Base-by-base conservation (phyloP, 495 filamentous ascomycete species). In the Ramalina intermedia region DNA sequence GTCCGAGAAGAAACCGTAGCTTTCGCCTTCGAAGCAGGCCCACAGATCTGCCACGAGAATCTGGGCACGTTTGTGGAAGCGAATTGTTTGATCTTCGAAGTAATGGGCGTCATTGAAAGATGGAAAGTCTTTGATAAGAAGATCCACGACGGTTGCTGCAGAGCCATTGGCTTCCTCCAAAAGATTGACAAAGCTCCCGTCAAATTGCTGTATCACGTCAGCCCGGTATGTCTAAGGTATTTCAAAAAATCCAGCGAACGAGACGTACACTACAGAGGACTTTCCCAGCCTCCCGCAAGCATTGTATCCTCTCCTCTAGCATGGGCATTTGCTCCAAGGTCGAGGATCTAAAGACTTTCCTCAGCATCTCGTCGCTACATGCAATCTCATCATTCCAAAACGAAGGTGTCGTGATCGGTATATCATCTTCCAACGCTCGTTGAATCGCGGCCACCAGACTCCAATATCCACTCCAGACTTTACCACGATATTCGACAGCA, bases 1-100 rank as follows among this genome's bases (percentile, higher is more conserved):
- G 57, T 99, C 93, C 24, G 80, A 58, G 58, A 99, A 99, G n/a
- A 72, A 65, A 13, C 91, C 91, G 53, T 80, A 88, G 20, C 73
- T 66, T 52, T 82, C 70, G 29, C 85, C 87, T 42, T 91, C 76
- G 58, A 96, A 95, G 51, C 86, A 90, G 11, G 89, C 90, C 90
- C 90, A 96, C 3, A 95, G 59, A 58, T 99, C 91, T 38, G 93
- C 93, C 16, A 93, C 86, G 13, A 96, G 73, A 47, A 96, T 96
- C 69, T 99, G 91, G 2, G 91, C 88, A 8, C 91, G 80, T 63
- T 96, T 96, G 59, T 90, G 78, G 52, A 99, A 72, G 17, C 85
- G 84, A 3, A 96, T 78, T 17, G 71, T 72, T n/a, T 75, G 74
- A 6, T 78, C 76, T 43, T 88, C 78, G 63, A 87, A 93, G 11